Base-by-base conservation (phyloP, 805 yeast species). In the Wickerhamiella vanderwaltii region DNA sequence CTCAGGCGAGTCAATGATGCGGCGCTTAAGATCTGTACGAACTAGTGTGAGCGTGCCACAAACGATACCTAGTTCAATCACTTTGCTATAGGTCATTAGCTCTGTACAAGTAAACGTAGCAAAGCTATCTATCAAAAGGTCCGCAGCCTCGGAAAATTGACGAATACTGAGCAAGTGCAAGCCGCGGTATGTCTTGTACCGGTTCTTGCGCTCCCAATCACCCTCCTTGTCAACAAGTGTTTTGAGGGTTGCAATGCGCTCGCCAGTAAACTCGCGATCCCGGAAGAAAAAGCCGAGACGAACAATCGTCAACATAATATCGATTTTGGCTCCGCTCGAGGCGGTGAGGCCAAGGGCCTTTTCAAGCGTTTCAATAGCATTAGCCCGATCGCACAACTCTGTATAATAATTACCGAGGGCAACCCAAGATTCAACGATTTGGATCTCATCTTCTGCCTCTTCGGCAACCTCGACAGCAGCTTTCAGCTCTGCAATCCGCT, bases 131-230 rank as follows among this genome's bases (percentile, higher is more conserved):
- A 84, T 83, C 53, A 91, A 70, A 47, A 88, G 66, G 41, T 75
- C 75, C 2, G 96, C 75, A 2, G 97, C 95, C 51, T 83, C 93
- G 30, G 66, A 67, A 55, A 91, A 91, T 53, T 84, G 77, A 56
- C 98, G 76, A 22, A 87, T 77, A 6, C 95, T 79, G 72, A 91
- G 65, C 28, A 73, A 65, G 58, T 84, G 83, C 37, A 91, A 69
- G 17, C 98, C 98, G 45, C 73, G 64, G 62, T 91, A 91, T 5
- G 96, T 83, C 66, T 91, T 91, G 68, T 74, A 85, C 51, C 95
- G 68, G 65, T 91, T 91, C 56, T 95, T 77, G 62, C 98, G 82
- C 64, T 91, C 98, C 98, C 98, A 91, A 61, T 91, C 98, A 48
- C 98, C 98, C 43, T 97, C 98, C 55, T 85, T 82, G 54, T 88